These are phyloP conservation scores for Colletotrichum paranaense DNA, from an alignment of 2,329 filamentous ascomycete species.

Conservation along the genomic window DNA sequence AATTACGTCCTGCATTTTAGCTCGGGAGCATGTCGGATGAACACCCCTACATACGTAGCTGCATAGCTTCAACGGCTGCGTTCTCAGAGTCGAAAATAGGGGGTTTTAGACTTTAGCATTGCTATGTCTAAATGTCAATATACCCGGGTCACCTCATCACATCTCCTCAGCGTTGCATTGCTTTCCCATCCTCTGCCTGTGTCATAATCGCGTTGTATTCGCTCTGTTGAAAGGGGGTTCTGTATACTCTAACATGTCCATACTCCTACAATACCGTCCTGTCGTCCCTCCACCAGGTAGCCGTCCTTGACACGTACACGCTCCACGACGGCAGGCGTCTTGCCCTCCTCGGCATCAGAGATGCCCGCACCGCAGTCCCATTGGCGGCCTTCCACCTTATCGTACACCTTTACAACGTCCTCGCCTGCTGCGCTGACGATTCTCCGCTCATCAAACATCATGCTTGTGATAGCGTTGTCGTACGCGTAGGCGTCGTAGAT, in stretches of 20 bases:
- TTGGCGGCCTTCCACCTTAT: slow-evolving; percentile 94
- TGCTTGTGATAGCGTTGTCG: slow-evolving; percentile 89
- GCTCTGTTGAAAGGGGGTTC: slow-evolving; percentile 25
- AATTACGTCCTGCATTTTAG: not conserved
- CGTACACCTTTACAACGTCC: slow-evolving; percentile 96
- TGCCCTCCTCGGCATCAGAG: slow-evolving; percentile 73
- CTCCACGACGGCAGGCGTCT: slow-evolving; percentile 78
- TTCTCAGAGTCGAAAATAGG: not conserved
- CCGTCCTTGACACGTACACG: slow-evolving; percentile 92
- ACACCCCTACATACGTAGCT: not conserved
- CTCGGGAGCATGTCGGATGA: slow-evolving; percentile 14
- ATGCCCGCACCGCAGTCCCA: slow-evolving; percentile 96
- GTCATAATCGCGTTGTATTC: slow-evolving; percentile 27
- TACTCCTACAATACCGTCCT: slow-evolving; percentile 87
- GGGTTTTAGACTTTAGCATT: not conserved
- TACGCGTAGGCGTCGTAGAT: slow-evolving; percentile 98
- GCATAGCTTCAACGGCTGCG: not conserved
- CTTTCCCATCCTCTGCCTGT: not conserved
- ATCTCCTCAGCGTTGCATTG: not conserved
- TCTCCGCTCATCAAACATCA: slow-evolving; percentile 94
- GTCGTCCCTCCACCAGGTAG: slow-evolving; percentile 90
- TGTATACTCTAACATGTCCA: slow-evolving; percentile 75
- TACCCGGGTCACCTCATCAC: not conserved
- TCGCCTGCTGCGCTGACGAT: slow-evolving; percentile 93
- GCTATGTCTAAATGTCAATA: not conserved